Evolutionary conservation across 441 rosid species (phyloP), one percentile per base, ranked within the genome.

Genomic region (Adansonia grandidieri): DNA sequence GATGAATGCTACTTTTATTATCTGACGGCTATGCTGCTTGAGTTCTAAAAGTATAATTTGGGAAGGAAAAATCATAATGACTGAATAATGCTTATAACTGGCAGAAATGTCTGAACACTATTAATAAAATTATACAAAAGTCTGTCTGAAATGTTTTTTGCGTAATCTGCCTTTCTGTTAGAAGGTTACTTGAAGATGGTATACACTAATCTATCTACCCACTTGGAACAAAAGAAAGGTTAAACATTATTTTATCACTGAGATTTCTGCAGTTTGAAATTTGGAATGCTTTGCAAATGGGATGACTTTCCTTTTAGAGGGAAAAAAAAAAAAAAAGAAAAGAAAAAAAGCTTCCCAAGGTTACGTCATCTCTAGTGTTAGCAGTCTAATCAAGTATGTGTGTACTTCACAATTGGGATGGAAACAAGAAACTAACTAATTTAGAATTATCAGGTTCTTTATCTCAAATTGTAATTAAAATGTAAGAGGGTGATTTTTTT

Each of bases 381-480:
- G 37, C 40, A 17, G 9, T 42, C 40, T 17, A 73, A 42, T 57
- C 6, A 57, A 58, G 19, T 37, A 20, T n/a, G n/a, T 57, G 8
- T 37, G 19, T 19, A 42, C 19, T 56, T 73, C 19, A 13, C 1
- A 56, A 73, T 73, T 17, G 2, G 37, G 37, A 37, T 57, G 66
- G 37, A 2, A 73, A 42, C 20, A 40, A 73, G 53, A 58, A 14
- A 19, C 37, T 42, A 40, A 42, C 11, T 42, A 56, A 61, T 20
- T 40, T 56, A 19, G 40, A n/a, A 53, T 71, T 53, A 32, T 54
- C 14, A 6, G 60, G 48, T 56, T 73, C 28, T 17, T 37, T 37
- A 73, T 73, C 53, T 73, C 53, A 32, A 32, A 53, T 40, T 58
- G 66, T 40, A 73, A 19, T 57, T 58, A n/a, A 57, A 72, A 19